Evolutionary conservation across 495 filamentous ascomycete species (phyloP).

Genomic region (Aspergillus conjunctus): DNA sequence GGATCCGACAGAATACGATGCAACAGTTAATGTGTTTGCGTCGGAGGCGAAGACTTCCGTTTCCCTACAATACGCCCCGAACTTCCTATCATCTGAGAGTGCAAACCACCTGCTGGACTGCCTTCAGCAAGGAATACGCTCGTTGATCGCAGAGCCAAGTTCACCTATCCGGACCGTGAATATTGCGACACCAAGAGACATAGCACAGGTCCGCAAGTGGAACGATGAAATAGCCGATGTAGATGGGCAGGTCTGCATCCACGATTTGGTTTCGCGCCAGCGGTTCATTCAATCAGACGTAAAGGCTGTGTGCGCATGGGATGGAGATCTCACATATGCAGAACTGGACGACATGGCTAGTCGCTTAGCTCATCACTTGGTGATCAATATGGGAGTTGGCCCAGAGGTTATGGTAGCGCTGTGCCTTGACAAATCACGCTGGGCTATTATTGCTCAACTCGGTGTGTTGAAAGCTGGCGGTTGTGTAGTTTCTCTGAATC

Average conservation of each 20-base stretch:
- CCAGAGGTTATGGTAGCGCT: conserved; percentile 14
- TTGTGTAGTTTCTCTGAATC: conserved; percentile 12
- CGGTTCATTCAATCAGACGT: background rate
- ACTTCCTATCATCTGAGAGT: background rate
- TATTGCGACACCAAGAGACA: conserved; percentile 1
- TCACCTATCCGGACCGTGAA: background rate
- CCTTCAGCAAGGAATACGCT: conserved; percentile 7
- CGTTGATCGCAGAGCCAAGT: background rate
- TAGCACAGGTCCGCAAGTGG: conserved; percentile 11
- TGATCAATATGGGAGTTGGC: background rate
- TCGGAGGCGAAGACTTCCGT: background rate
- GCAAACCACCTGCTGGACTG: conserved; percentile 2
- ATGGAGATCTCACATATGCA: conserved; percentile 38
- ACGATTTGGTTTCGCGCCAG: conserved; percentile 9
- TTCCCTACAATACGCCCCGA: conserved; percentile 14
- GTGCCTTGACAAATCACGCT: conserved; percentile 15
- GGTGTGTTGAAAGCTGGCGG: conserved; percentile 13
- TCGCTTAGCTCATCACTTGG: conserved; percentile 7
- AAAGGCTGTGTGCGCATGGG: conserved; percentile 23
- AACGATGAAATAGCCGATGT: conserved; percentile 13
- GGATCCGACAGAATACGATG: conserved; percentile 17
- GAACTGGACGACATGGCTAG: conserved; percentile 13
- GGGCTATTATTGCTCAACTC: conserved; percentile 16
- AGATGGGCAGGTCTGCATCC: conserved; percentile 4
- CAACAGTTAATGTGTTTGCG: conserved; percentile 15